These are phyloP conservation scores for Cardamine occulta DNA, from an alignment of 345 rosid genomes.

Conservation along the genomic window DNA sequence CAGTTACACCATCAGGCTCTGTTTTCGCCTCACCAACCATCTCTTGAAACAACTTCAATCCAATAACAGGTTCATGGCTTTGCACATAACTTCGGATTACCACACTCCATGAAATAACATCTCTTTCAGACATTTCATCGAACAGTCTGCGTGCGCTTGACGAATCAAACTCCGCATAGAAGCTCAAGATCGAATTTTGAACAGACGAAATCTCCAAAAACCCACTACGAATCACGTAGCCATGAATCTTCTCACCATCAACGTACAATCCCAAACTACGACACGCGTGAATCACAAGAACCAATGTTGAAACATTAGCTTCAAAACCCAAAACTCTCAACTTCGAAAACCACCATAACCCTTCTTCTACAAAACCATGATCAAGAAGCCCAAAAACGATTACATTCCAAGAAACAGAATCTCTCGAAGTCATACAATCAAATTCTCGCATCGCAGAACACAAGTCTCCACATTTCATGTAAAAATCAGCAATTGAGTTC, in stretches of 20 bases:
- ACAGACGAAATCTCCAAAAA: constrained; percentile 48
- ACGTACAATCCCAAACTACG: constrained; percentile 30
- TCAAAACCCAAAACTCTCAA: constrained; percentile 61
- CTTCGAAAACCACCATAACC: constrained; percentile 54
- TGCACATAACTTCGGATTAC: constrained; percentile 60
- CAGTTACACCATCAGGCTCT: constrained; percentile 56
- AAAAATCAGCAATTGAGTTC: constrained; percentile 67
- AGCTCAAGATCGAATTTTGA: constrained; percentile 58
- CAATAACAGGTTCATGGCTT: constrained; percentile 46
- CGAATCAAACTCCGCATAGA: constrained; percentile 44
- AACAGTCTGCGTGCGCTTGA: constrained; percentile 57
- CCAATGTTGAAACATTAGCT: constrained; percentile 59
- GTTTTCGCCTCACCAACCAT: constrained; percentile 51
- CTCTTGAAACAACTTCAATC: constrained; percentile 52
- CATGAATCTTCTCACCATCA: constrained; percentile 49
- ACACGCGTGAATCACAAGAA: constrained; percentile 59
- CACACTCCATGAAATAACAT: constrained; percentile 72
- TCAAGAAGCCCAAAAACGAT: constrained; percentile 56
- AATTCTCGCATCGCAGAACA: constrained; percentile 52
- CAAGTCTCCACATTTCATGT: constrained; percentile 56
- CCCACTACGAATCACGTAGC: constrained; percentile 58
- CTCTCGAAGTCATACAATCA: constrained; percentile 45
- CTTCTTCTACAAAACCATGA: constrained; percentile 51
- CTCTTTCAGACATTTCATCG: constrained; percentile 70
- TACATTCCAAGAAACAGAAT: constrained; percentile 79